A percentile compares a stretch with the other conserved stretches of the same genome.
Conservation (phyloP, 352 stramenopile genomes). For the Phytophthora megakarya region DNA sequence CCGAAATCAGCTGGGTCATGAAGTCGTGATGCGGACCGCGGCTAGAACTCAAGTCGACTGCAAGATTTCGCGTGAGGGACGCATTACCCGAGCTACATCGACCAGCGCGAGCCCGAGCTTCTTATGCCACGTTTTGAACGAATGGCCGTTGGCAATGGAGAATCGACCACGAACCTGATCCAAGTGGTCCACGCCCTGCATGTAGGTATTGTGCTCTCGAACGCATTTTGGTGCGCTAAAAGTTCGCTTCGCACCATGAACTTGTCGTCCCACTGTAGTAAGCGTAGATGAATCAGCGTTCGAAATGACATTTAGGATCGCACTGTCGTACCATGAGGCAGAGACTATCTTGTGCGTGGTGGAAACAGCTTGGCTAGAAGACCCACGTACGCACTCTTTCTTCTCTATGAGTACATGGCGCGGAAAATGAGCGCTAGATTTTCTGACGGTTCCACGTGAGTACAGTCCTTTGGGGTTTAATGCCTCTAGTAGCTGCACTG, state of each 20-base stretch:
- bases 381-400: neutral
- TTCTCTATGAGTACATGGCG: conserved; percentile 24
- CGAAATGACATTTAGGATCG: conserved; percentile 20
- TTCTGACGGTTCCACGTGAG: conserved; percentile 19
- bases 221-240: conserved; percentile 31
- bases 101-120: conserved; percentile 27
- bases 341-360: conserved; percentile 13
- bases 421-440: conserved; percentile 29
- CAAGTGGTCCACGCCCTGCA: conserved; percentile 38
- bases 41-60: neutral
- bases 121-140: conserved; percentile 42
- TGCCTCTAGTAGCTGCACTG: conserved; percentile 23
- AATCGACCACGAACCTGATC: conserved; percentile 37
- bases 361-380: conserved; percentile 22
- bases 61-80: conserved; percentile 11
- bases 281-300: conserved; percentile 25
- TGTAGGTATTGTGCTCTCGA: conserved; percentile 35
- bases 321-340: conserved; percentile 35
- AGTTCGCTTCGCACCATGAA: conserved; percentile 1
- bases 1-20: neutral
- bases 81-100: conserved; percentile 38
- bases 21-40: conserved; percentile 7
- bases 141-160: conserved; percentile 37
- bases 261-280: conserved; percentile 21
- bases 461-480: conserved; percentile 28